phyloP scores from a whole-genome alignment of 2,329 filamentous ascomycete genomes.

The Clarireedia hainanense region DNA sequence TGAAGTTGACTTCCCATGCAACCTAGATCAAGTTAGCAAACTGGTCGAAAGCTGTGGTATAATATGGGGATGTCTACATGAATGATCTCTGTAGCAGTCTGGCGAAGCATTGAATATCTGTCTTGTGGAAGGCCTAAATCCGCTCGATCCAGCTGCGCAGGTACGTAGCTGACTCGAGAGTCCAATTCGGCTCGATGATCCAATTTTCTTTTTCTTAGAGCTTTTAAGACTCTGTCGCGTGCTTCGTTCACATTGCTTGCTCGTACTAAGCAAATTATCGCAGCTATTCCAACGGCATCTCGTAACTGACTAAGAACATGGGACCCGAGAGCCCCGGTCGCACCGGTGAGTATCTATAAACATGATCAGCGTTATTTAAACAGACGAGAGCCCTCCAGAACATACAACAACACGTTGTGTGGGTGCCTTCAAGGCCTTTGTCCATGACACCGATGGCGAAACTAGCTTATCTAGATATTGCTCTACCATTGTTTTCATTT shows the following conservation, averaged over 20 bases:
- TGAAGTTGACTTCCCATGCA: conserved; percentile 61
- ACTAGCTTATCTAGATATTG: neutral
- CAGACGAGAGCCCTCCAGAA: neutral
- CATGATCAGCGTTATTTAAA: neutral
- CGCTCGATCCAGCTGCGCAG: conserved; percentile 38
- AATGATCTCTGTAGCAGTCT: conserved; percentile 41
- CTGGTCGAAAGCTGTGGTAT: neutral
- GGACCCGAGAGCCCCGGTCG: conserved; percentile 43
- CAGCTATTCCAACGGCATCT: conserved; percentile 31
- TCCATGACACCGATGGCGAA: too few species aligned
- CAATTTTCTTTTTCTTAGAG: conserved; percentile 29
- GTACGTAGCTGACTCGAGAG: conserved; percentile 25
- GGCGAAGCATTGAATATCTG: conserved; percentile 27
- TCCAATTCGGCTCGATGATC: neutral
- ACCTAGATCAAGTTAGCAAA: conserved; percentile 10
- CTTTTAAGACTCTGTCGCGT: conserved; percentile 36
- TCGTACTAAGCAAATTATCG: conserved; percentile 40
- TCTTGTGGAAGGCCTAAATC: conserved; percentile 39
- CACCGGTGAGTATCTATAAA: conserved; percentile 37
- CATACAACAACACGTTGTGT: neutral
- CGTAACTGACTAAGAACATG: conserved; percentile 35
- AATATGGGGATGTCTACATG: conserved; percentile 35
- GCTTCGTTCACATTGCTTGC: conserved; percentile 36
- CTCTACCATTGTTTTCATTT: neutral
- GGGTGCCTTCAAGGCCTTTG: too few species aligned